These are phyloP conservation scores for Phlegmacium glaucopus DNA, from an alignment of 768 basidiomycete species.

Conservation along the genomic window DNA sequence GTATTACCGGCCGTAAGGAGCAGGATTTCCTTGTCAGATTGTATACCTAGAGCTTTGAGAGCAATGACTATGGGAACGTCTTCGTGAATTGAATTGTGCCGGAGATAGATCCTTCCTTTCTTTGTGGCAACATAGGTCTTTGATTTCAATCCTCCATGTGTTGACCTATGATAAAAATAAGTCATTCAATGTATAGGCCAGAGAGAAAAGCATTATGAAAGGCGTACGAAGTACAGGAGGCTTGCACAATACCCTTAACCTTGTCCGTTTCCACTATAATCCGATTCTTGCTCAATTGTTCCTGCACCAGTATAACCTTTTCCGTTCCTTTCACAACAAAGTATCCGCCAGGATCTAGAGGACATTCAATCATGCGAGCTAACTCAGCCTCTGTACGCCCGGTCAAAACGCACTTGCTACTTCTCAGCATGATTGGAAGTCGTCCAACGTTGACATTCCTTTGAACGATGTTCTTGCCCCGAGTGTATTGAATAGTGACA, in stretches of 20 bases:
- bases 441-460: slow-evolving; percentile 87
- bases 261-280: slow-evolving; percentile 97
- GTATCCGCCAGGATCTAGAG: slow-evolving; percentile 98
- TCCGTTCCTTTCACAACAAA: slow-evolving; percentile 99
- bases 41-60: slow-evolving; percentile 93
- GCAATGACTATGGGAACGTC: slow-evolving; percentile 96
- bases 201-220: slow-evolving; percentile 1
- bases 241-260: slow-evolving; percentile 87
- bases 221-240: slow-evolving; percentile 92
- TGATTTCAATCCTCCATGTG: slow-evolving; percentile 84
- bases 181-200: slow-evolving; percentile 1
- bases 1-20: slow-evolving; percentile 90
- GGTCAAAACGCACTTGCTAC: slow-evolving; percentile 90
- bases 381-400: slow-evolving; percentile 74
- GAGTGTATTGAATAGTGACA: slow-evolving; percentile 93
- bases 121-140: slow-evolving; percentile 98
- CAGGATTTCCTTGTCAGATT: slow-evolving; percentile 97
- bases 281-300: slow-evolving; percentile 97
- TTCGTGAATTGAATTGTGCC: slow-evolving; percentile 97
- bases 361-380: slow-evolving; percentile 96
- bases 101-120: slow-evolving; percentile 90
- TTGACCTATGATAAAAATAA: slow-evolving; percentile 48
- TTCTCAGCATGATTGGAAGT: slow-evolving; percentile 94
- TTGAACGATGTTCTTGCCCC: slow-evolving; percentile 85
- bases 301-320: slow-evolving; percentile 98